Base-by-base conservation (phyloP, 345 rosid species). In the Streptanthus diversifolius region DNA sequence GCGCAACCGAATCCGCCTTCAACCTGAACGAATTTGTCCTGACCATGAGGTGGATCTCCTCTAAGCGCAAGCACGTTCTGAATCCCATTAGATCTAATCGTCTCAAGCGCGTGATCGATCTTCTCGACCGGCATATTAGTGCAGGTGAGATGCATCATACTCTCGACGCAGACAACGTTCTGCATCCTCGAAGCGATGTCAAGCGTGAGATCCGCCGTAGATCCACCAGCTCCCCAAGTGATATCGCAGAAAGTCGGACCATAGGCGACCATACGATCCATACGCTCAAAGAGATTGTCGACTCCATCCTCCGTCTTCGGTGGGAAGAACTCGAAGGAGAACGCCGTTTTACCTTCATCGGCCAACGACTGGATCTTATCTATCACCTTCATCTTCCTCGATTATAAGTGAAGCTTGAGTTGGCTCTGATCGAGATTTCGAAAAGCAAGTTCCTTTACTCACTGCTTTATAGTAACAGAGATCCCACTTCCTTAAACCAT, bases 201-300 rank as follows among this genome's bases (percentile, higher is more conserved):
- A 5, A 95, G 85, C 4, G 98, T 95, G 25, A 95, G 86, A 75
- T 95, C 98, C 0, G 98, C 99, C 19, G 99, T 92, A 65, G 99
- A 84, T 29, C 99, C 99, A 5, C 99, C 99, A 2, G 99, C 98
- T 1, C 99, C 99, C 99, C 99, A 95, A 19, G 99, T 95, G 80
- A 95, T 95, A 76, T 95, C 99, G 67, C 99, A 95, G 82, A 95
- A 95, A 13, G 96, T 22, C 0, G 99, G 99, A 59, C 85, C 89
- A 70, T 92, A 88, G 22, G 86, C 76, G 15, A 92, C 99, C 98
- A 95, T 86, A 0, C 98, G 89, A 77, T 92, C 99, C 99, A 95
- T 95, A n/a, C 90, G 80, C 53, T 95, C 99, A 70, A 95, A 90
- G 71, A 95, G 90, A 80, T 92, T 95, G 79, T 95, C 98, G 19